A percentile compares a stretch with the other conserved stretches of the same genome.
phyloP scores from a whole-genome alignment of 2,329 filamentous ascomycete species.

The Xenoacremonium recifei region DNA sequence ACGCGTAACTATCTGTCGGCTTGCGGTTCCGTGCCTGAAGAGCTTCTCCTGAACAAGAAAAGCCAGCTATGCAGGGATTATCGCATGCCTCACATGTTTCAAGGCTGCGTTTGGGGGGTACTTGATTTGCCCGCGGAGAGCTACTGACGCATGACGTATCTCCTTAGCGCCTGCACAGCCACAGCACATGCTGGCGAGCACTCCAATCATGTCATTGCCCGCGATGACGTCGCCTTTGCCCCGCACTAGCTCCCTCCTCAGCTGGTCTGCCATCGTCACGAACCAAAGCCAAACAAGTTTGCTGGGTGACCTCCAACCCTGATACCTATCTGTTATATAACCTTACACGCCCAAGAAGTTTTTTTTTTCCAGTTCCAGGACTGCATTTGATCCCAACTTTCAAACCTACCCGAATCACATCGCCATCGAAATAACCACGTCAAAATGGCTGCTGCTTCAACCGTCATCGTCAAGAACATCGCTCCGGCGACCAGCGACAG shows the following conservation, averaged over 20 bases:
- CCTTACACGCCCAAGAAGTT: too few relatives aligned
- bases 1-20: too few relatives aligned
- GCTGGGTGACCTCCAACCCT: background rate
- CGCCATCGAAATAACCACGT: constrained; percentile 9
- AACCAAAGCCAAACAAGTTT: constrained; percentile 7
- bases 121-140: background rate
- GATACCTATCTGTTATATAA: too few relatives aligned
- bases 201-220: constrained; percentile 20
- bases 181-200: constrained; percentile 11
- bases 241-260: constrained; percentile 25
- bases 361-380: constrained; percentile 1
- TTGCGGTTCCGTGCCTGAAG: constrained; percentile 14
- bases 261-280: constrained; percentile 6
- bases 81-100: background rate
- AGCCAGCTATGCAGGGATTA: background rate
- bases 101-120: background rate
- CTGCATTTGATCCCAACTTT: constrained; percentile 5
- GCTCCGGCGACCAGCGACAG: constrained; percentile 77
- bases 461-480: constrained; percentile 90
- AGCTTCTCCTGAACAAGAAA: constrained; percentile 11
- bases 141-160: constrained; percentile 7
- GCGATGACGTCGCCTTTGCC: constrained; percentile 29
- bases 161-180: constrained; percentile 14
- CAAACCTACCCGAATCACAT: too few relatives aligned
- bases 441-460: constrained; percentile 58